Conservation (phyloP, 129 eudicot genomes). For the Mikania micrantha region DNA sequence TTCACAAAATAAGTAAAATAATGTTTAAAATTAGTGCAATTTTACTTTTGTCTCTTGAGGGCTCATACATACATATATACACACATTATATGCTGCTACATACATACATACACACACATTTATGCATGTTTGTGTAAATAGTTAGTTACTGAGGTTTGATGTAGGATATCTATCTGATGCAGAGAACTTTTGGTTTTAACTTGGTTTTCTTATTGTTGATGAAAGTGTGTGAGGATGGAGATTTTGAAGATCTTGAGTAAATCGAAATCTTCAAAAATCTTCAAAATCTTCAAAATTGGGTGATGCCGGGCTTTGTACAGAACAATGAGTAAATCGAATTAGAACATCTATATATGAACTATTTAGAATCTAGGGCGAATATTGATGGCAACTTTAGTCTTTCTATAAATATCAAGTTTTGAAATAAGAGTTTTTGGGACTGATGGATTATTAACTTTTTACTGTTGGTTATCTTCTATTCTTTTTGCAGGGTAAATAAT, state of each 20-base stretch:
- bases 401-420: background rate
- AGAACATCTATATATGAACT: background rate
- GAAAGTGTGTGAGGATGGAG: background rate
- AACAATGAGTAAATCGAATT: background rate
- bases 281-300: background rate
- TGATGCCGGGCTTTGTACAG: background rate
- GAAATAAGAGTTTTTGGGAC: background rate
- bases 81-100: too few relatives aligned
- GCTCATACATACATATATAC: too few relatives aligned
- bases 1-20: too few relatives aligned
- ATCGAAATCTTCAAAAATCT: background rate
- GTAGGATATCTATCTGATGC: background rate
- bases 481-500: conserved; percentile 18
- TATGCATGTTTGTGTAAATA: background rate
- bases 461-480: background rate
- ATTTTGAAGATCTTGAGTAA: too few relatives aligned
- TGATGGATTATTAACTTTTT: background rate
- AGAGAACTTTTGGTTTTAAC: background rate
- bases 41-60: too few relatives aligned
- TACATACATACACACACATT: background rate
- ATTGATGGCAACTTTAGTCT: background rate
- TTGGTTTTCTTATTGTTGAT: background rate
- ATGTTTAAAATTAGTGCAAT: too few relatives aligned
- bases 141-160: background rate
- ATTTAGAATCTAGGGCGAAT: background rate